Evolutionary conservation across 768 basidiomycete species (phyloP), one percentile per base, ranked within the genome.

Genomic region (Russula olivacea): DNA sequence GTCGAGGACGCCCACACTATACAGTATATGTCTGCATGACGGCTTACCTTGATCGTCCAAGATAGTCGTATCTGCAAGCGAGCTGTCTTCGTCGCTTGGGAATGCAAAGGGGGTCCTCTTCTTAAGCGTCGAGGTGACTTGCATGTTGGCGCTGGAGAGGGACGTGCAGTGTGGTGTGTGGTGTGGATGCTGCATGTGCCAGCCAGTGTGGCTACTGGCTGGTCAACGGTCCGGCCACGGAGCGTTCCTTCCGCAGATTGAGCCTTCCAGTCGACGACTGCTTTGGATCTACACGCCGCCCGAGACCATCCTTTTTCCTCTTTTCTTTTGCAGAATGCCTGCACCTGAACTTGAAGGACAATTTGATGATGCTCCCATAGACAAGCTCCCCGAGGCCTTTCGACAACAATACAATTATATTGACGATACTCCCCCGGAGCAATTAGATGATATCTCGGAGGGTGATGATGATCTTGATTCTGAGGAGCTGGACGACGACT

Each of bases 301-400:
- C 15, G 23, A 23, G 21, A 6, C 28, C 30, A 12, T 7, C 32
- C 7, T 9, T 9, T 32, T 32, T 8, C 9, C 12, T 8, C 15
- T 7, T 41, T n/a, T n/a, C n/a, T n/a, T n/a, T 14, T 15, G 2
- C 28, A 5, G 36, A 45, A 66, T 61, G 65, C 43, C 67, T 41
- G 41, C 34, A 48, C 19, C n/a, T 57, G 80, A 75, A 55, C 36
- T 36, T 12, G 73, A 72, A 28, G 83, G 84, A 19, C 87, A 86
- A 67, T 85, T 88, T 64, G 84, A 87, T 66, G 84, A 87, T 71
- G 81, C 83, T 0, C 73, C 76, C 17, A 80, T 28, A 36, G 59
- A 79, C 21, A 73, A 72, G 5, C 59, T 41, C n/a, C 40, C 67
- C 21, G 36, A 59, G 43, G 64, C 71, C 64, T 65, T 71, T 23